Evolutionary conservation across 768 basidiomycete species (phyloP).

Genomic region (Macrocybe gigantea): DNA sequence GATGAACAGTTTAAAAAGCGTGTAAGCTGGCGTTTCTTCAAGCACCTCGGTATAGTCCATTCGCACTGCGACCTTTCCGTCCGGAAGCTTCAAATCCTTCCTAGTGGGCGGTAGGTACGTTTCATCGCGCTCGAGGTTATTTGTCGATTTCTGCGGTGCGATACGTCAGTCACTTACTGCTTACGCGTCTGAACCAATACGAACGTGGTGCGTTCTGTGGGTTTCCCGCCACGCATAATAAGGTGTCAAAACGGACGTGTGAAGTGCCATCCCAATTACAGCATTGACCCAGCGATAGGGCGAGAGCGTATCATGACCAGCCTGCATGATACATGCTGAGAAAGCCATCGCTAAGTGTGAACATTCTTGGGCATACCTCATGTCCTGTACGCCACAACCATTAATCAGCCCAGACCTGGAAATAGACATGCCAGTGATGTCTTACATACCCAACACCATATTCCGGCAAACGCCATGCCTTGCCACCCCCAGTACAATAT

Average conservation of each 20-base stretch:
- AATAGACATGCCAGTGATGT: neutral
- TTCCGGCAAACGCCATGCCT: conserved; percentile 36
- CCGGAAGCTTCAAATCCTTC: conserved; percentile 36
- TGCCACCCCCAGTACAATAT: conserved; percentile 46
- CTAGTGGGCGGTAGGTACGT: conserved; percentile 54
- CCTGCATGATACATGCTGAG: conserved; percentile 19
- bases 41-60: conserved; percentile 41
- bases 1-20: conserved; percentile 41
- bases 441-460: conserved; percentile 36
- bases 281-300: conserved; percentile 29
- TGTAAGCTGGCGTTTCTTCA: conserved; percentile 46
- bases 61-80: conserved; percentile 30
- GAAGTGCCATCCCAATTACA: conserved; percentile 32
- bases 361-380: conserved; percentile 24
- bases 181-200: conserved; percentile 4
- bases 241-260: conserved; percentile 45
- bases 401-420: neutral
- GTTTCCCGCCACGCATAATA: conserved; percentile 67
- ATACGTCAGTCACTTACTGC: neutral
- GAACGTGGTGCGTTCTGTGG: conserved; percentile 61
- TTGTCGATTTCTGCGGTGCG: conserved; percentile 32
- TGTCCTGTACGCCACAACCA: conserved; percentile 26
- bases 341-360: too few species aligned
- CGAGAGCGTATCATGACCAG: conserved; percentile 45
- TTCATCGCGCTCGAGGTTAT: conserved; percentile 65